phyloP scores from a whole-genome alignment of 148 eudicot genomes.

The Nepenthes gracilis region DNA sequence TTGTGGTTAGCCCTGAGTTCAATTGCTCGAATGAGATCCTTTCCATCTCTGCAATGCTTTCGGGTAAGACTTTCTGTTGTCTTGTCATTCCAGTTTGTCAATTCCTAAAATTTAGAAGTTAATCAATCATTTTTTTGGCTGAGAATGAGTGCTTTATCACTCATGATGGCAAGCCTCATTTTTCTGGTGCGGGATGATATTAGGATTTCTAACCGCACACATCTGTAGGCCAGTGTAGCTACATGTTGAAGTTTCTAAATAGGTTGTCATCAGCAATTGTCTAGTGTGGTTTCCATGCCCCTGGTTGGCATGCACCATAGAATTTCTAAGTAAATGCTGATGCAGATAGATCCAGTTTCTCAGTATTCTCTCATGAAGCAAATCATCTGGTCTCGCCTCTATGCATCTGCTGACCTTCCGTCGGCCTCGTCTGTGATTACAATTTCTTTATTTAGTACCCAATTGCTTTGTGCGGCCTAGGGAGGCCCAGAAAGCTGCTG shows the following conservation, averaged over 20 bases:
- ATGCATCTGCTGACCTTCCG: slow-evolving; percentile 99
- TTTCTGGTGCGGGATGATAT: slow-evolving; percentile 1
- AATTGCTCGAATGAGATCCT: slow-evolving; percentile 81
- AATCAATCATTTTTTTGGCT: slow-evolving; percentile 8
- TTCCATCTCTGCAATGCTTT: slow-evolving; percentile 92
- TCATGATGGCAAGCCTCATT: slow-evolving; percentile 9
- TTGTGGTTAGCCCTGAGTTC: slow-evolving; percentile 66
- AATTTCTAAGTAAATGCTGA: slow-evolving; percentile 93
- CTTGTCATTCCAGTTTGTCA: not conserved
- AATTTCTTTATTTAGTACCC: slow-evolving; percentile 97
- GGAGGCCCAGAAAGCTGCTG: slow-evolving; percentile 99
- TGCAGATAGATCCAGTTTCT: slow-evolving; percentile 25
- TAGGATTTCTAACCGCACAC: too few relatives aligned
- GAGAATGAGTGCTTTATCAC: slow-evolving; percentile 7
- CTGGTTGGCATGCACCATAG: slow-evolving; percentile 80
- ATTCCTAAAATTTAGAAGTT: slow-evolving; percentile 7
- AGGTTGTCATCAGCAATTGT: slow-evolving; percentile 87
- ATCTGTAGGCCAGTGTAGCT: too few relatives aligned
- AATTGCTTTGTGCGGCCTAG: slow-evolving; percentile 99
- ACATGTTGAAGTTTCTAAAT: not conserved
- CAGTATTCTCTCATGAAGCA: slow-evolving; percentile 90
- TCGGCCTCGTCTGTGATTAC: slow-evolving; percentile 99
- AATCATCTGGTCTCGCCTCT: slow-evolving; percentile 92
- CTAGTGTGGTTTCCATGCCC: slow-evolving; percentile 77
- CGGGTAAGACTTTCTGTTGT: slow-evolving; percentile 32